These are phyloP conservation scores for Chytriomyces confervae DNA, from an alignment of 192 early-diverging fungal species.

Conservation along the genomic window DNA sequence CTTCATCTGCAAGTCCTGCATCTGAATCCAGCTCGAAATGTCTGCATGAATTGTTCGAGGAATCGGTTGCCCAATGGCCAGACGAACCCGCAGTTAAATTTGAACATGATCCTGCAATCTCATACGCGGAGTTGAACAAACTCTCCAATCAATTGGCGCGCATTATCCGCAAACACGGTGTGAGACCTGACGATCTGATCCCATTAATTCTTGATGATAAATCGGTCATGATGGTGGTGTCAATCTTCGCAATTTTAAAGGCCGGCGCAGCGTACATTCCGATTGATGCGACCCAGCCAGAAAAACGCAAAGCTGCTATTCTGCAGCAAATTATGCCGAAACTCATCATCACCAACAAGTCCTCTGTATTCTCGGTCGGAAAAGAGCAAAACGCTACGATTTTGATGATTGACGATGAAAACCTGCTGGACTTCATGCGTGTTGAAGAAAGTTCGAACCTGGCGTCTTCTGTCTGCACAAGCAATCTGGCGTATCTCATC, in stretches of 20 bases:
- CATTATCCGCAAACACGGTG: too few species aligned
- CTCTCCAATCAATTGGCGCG: too few species aligned
- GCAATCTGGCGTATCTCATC: slow-evolving; percentile 21
- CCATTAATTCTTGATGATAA: background rate
- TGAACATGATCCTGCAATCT: background rate
- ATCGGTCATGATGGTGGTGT: slow-evolving; percentile 38
- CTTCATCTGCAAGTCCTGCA: too few species aligned
- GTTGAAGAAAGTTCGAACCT: background rate
- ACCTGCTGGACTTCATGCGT: background rate
- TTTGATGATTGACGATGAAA: background rate
- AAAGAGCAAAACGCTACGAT: background rate
- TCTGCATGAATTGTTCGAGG: background rate
- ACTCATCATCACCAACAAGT: background rate
- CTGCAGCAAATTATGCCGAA: slow-evolving; percentile 1
- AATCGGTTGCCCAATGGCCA: background rate
- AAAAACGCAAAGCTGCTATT: slow-evolving; percentile 40
- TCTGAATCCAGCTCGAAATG: background rate
- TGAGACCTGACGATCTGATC: background rate
- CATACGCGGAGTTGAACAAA: too few species aligned
- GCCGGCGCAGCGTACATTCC: slow-evolving; percentile 45
- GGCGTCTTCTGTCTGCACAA: background rate
- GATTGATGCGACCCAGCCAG: slow-evolving; percentile 28
- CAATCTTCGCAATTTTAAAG: slow-evolving; percentile 39
- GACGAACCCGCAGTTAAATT: background rate
- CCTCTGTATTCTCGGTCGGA: background rate